phyloP scores from a whole-genome alignment of 202 grass and related monocot genomes.

The Zoysia matrella region DNA sequence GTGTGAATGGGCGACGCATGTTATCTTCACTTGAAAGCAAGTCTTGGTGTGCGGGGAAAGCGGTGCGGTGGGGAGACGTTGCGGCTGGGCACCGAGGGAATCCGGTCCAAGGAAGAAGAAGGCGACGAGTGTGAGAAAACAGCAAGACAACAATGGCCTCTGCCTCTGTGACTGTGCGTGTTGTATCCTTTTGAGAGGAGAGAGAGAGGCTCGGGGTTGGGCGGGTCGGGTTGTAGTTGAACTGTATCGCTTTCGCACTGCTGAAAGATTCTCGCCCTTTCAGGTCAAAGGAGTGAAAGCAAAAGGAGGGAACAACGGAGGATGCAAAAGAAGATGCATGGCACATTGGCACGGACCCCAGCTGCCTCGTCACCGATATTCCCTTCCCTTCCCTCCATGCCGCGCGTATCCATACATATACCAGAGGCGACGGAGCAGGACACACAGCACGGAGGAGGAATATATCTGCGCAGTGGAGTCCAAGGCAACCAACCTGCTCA shows the following conservation, averaged over 20 bases:
- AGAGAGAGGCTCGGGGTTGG: neutral
- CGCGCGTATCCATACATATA: slow-evolving; percentile 27
- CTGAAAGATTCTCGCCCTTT: slow-evolving; percentile 92
- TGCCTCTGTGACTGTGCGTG: slow-evolving; percentile 25
- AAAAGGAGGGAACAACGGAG: slow-evolving; percentile 58
- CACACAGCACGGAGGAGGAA: slow-evolving; percentile 4
- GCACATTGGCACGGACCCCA: slow-evolving; percentile 44
- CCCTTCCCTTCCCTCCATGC: slow-evolving; percentile 14
- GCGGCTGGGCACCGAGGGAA: slow-evolving; percentile 46
- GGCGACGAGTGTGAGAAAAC: slow-evolving; percentile 61
- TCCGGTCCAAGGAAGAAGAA: slow-evolving; percentile 39
- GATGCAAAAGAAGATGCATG: slow-evolving; percentile 46
- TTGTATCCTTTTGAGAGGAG: neutral
- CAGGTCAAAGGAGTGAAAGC: slow-evolving; percentile 94
- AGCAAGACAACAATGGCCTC: slow-evolving; percentile 53
- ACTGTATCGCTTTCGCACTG: slow-evolving; percentile 75
- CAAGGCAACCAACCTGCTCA: slow-evolving; percentile 52
- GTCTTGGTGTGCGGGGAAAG: slow-evolving; percentile 22
- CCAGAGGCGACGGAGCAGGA: neutral
- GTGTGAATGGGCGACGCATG: neutral
- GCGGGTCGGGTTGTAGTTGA: slow-evolving; percentile 66
- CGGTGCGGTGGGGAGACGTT: too few species aligned
- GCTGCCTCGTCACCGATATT: slow-evolving; percentile 63
- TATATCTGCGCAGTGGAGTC: slow-evolving; percentile 63
- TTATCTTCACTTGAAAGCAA: slow-evolving; percentile 49